Evolutionary conservation across 345 rosid species (phyloP), one percentile per base, ranked within the genome.

Genomic region (Raphanus sativus): DNA sequence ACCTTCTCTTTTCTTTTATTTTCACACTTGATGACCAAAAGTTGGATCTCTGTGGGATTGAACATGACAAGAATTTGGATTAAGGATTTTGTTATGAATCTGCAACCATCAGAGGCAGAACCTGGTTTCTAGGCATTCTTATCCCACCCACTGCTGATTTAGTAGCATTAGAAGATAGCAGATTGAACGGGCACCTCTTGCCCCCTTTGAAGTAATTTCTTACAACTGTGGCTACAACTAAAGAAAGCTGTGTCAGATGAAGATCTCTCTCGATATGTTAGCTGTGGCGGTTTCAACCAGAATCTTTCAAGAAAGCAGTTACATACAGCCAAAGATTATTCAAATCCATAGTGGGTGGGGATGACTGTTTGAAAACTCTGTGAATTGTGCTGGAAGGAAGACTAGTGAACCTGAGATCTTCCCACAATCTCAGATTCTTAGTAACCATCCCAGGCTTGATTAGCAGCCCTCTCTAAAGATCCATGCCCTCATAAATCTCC

Each of bases 161-260:
- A 3, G 86, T 77, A 76, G 81, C 96, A 45, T 72, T 93, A 62
- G 94, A 88, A n/a, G n/a, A n/a, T n/a, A n/a, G n/a, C n/a, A n/a
- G n/a, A n/a, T n/a, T n/a, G n/a, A n/a, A n/a, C n/a, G 97, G 94
- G 96, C 92, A 3, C 98, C 97, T 67, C 59, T 80, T 72, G 81
- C 96, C 13, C 85, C 97, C 65, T 84, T 84, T 74, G 82, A 86
- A 89, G 98, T 93, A 3, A 28, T 2, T 28, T 28, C 4, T 28
- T 28, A 28, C 30, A 2, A 28, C 30, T 28, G 30, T 28, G 4
- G 30, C 30, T 3, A 2, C 4, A 28, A 28, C 30, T 28, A 76
- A 79, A 75, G 79, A 83, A 90, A 83, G 96, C 4, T 86, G 80
- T 90, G 36, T 28, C 30, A 0, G 30, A 87, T 90, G 55, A 83